These are phyloP conservation scores for Luffa aegyptiaca DNA, from an alignment of 306 rosid species.

Conservation along the genomic window DNA sequence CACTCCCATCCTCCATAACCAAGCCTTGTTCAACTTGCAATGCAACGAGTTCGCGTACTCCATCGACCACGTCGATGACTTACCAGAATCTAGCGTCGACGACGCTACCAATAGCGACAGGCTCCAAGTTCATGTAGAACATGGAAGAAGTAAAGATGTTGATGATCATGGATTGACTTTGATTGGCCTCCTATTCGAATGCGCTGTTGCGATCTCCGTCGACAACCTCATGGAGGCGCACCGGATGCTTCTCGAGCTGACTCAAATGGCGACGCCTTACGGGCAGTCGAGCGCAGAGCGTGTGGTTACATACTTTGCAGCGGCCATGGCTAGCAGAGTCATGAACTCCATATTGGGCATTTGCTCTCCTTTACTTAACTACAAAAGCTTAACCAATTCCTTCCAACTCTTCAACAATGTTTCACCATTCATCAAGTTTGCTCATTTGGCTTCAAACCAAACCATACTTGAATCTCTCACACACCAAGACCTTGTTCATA, in stretches of 20 bases:
- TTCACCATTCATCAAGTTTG: conserved; percentile 75
- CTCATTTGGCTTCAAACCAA: conserved; percentile 86
- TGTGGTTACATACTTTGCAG: conserved; percentile 65
- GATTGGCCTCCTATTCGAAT: conserved; percentile 59
- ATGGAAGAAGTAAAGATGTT: conserved; percentile 6
- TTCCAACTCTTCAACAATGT: conserved; percentile 62
- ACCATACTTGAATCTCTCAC: conserved; percentile 75
- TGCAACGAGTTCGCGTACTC: conserved; percentile 45
- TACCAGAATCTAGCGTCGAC: conserved; percentile 25
- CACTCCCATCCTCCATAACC: conserved; percentile 25
- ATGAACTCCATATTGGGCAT: conserved; percentile 60
- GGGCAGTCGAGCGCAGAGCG: conserved; percentile 70
- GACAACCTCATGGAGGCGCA: conserved; percentile 68
- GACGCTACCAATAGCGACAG: conserved; percentile 13
- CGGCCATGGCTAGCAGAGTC: conserved; percentile 66
- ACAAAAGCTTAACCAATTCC: conserved; percentile 36
- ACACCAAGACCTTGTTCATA: conserved; percentile 35
- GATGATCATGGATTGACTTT: conserved; percentile 39
- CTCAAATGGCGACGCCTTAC: conserved; percentile 68
- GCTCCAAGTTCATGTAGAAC: conserved; percentile 28
- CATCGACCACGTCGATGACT: conserved; percentile 56
- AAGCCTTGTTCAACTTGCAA: conserved; percentile 24
- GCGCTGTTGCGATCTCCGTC: conserved; percentile 72
- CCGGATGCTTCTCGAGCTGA: conserved; percentile 49
- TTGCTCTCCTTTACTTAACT: conserved; percentile 46